Evolutionary conservation across 192 early-diverging fungal species (phyloP), one percentile per base, ranked within the genome.

Genomic region (Geosiphon pyriformis): DNA sequence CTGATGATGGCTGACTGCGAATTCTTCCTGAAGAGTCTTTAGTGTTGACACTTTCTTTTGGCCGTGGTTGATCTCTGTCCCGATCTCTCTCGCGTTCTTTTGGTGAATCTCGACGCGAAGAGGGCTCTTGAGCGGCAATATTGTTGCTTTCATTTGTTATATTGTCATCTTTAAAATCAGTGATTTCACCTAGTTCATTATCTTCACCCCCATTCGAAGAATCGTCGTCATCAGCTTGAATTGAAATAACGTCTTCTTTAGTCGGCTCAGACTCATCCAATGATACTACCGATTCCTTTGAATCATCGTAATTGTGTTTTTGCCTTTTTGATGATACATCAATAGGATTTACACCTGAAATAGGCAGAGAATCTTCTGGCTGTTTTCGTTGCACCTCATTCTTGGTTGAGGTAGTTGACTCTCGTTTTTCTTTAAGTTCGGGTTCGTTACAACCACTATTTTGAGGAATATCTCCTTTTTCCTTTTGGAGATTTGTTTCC

Each of bases 221-320:
- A 30, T 37, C 35, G 32, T 62, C 60, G n/a, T 62, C 60, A 20
- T 62, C 60, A 29, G 60, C 60, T 30, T 30, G 35, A 17, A 62
- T 62, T n/a, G 60, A 62, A 18, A 62, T 46, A 27, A 62, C 60
- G 30, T 62, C 60, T 62, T 62, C 60, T 49, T 62, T 62, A 48
- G 60, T 46, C 20, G 46, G 23, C 30, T 62, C 60, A 46, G 55
- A 57, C 8, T 57, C 55, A 57, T 57, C 26, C 26, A 48, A 33
- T 29, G 60, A 62, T 48, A 30, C 42, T 18, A 17, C 46, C 4
- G 22, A 20, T 34, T 34, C 59, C 30, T 20, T 37, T 1, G 34
- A 20, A 60, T 60, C 32, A 37, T 60, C 59, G n/a, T 60, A 37
- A 23, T 18, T 20, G 12, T n/a, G 15, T 22, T 60, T 60, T 29